Conservation (phyloP, 768 basidiomycete species). For the Rhizopogon roseolus region DNA sequence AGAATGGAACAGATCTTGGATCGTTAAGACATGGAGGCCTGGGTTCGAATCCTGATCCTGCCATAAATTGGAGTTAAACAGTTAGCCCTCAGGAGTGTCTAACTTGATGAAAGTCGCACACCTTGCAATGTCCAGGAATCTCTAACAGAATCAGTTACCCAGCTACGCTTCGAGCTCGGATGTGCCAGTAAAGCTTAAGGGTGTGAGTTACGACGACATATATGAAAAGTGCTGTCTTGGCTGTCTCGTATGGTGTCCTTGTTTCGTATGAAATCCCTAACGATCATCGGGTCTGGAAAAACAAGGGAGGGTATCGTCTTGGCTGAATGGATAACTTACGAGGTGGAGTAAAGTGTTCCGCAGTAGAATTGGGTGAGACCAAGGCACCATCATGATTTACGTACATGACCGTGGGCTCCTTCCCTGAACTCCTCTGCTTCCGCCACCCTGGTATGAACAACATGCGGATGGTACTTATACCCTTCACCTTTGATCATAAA, state of each 20-base stretch:
- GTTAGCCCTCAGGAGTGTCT: neutral
- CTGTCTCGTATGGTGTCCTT: constrained; percentile 18
- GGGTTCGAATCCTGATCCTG: no score
- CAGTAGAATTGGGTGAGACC: neutral
- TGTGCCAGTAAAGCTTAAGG: constrained; percentile 25
- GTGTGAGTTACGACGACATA: constrained; percentile 27
- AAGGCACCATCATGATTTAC: no score
- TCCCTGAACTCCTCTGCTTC: neutral
- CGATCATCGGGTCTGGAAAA: neutral
- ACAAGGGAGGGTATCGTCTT: constrained; percentile 5
- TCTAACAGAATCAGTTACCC: constrained; percentile 19
- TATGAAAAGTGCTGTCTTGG: constrained; percentile 30
- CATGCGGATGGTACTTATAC: constrained; percentile 50
- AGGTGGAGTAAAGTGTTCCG: neutral
- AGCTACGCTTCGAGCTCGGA: constrained; percentile 36
- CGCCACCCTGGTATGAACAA: constrained; percentile 28
- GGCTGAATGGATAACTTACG: constrained; percentile 2
- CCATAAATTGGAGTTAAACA: no score
- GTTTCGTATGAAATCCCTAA: constrained; percentile 13
- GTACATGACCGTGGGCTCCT: no score
- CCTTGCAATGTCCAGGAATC: constrained; percentile 22
- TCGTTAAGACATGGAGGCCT: no score
- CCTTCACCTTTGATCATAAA: constrained; percentile 4
- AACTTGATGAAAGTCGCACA: constrained; percentile 4
- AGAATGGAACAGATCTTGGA: no score